Conservation (phyloP, 495 filamentous ascomycete genomes). For the Penicillium odoratum region DNA sequence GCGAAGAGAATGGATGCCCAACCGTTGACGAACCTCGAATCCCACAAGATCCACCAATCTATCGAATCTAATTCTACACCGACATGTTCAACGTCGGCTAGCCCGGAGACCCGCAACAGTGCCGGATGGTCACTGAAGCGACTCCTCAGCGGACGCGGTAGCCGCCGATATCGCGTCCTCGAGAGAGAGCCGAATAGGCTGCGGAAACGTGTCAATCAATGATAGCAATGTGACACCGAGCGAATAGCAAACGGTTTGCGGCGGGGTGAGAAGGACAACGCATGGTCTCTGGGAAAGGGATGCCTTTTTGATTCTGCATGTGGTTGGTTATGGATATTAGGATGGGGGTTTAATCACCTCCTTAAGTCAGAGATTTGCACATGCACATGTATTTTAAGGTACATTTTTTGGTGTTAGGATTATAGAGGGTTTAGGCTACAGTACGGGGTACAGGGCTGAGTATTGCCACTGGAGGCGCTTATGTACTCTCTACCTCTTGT, state of each 20-base stretch:
- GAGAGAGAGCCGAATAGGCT: slow-evolving; percentile 48
- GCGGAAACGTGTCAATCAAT: slow-evolving; percentile 32
- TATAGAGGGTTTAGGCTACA: not conserved
- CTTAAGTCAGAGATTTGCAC: not conserved
- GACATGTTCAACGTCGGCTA: not conserved
- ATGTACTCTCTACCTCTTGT: not conserved
- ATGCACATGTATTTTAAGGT: not conserved
- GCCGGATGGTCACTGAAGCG: slow-evolving; percentile 41
- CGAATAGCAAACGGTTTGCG: not conserved
- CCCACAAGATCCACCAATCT: slow-evolving; percentile 16
- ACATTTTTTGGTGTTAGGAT: not conserved
- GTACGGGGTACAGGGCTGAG: not conserved
- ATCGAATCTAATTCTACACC: slow-evolving; percentile 1
- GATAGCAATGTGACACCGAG: not conserved
- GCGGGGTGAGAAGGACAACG: not conserved
- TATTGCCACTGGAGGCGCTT: not conserved
- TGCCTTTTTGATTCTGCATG: not conserved
- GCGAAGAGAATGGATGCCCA: slow-evolving; percentile 30
- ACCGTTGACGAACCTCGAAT: slow-evolving; percentile 21
- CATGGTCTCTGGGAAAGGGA: not conserved
- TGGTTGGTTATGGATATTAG: not conserved
- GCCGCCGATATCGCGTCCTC: slow-evolving; percentile 40
- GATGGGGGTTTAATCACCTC: not conserved
- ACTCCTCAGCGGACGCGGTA: slow-evolving; percentile 39
- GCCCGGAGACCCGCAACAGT: slow-evolving; percentile 5